These are phyloP conservation scores for Pelagophyceae sp. DNA, from an alignment of 352 stramenopile species.

Conservation along the genomic window DNA sequence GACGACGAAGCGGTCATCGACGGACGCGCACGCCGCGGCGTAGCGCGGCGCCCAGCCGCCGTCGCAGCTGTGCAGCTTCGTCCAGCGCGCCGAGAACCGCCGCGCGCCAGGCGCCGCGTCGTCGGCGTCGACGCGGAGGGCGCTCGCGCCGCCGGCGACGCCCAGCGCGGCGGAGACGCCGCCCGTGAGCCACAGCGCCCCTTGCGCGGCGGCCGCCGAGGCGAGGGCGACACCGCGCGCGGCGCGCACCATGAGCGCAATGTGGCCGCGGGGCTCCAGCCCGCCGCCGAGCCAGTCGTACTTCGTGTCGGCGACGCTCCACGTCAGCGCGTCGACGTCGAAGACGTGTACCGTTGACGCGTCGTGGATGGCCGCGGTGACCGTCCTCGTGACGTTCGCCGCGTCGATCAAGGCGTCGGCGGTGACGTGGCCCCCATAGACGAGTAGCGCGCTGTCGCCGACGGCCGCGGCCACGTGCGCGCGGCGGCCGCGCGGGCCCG, in stretches of 20 bases:
- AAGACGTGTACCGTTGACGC: not conserved
- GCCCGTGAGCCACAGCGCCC: not conserved
- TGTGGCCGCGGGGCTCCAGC: not conserved
- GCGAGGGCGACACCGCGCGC: not conserved
- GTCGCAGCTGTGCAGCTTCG: not conserved
- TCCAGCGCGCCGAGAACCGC: not conserved
- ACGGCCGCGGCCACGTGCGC: not conserved
- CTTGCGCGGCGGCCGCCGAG: not conserved
- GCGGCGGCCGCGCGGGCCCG: too few relatives aligned
- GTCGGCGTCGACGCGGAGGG: not conserved
- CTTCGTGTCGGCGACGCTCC: not conserved
- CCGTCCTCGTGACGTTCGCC: not conserved
- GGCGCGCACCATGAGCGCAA: not conserved
- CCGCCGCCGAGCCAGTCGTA: not conserved
- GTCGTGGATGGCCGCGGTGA: not conserved
- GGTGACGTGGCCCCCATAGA: not conserved
- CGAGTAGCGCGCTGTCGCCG: not conserved
- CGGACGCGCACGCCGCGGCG: not conserved
- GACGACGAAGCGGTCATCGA: conserved; percentile 4
- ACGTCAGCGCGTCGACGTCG: not conserved
- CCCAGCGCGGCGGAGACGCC: not conserved
- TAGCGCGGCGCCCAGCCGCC: not conserved
- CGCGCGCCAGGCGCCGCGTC: not conserved
- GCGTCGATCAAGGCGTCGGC: not conserved
- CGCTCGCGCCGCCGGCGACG: not conserved